Conservation (phyloP, 2,329 filamentous ascomycete species). For the Aureobasidium pullulans region DNA sequence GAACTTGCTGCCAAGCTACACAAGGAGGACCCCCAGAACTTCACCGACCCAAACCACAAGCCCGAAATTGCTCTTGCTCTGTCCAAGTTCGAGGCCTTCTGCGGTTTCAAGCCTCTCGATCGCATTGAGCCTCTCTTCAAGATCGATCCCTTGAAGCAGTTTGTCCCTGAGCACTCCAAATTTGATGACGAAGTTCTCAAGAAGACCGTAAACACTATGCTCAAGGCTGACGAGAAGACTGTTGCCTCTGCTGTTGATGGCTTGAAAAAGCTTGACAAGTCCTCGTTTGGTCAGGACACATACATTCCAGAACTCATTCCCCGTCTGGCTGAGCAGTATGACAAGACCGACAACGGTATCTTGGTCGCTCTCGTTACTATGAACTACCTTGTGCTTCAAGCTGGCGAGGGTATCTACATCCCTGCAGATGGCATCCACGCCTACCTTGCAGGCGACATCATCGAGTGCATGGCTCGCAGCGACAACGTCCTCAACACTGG, state of each 20-base stretch:
- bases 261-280: constrained; percentile 42
- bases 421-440: constrained; percentile 69
- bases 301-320: constrained; percentile 60
- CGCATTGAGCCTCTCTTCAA: constrained; percentile 54
- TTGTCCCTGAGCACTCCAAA: constrained; percentile 40
- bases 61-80: constrained; percentile 71
- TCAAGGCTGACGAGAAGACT: constrained; percentile 45
- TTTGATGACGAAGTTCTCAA: constrained; percentile 55
- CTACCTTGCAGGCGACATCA: constrained; percentile 64
- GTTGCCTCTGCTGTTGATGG: constrained; percentile 48
- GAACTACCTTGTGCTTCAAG: constrained; percentile 62
- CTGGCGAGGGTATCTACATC: constrained; percentile 62
- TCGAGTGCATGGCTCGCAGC: constrained; percentile 70
- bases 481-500: constrained; percentile 70
- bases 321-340: constrained; percentile 58
- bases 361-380: constrained; percentile 64
- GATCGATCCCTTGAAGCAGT: constrained; percentile 47
- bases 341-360: constrained; percentile 55
- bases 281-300: constrained; percentile 43
- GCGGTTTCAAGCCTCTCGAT: constrained; percentile 61
- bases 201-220: constrained; percentile 47
- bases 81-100: constrained; percentile 66
- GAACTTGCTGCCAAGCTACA: constrained; percentile 58
- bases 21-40: constrained; percentile 55
- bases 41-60: constrained; percentile 69